Evolutionary conservation across 1,139 yeast species (phyloP).

Genomic region (Suhomyces terraborum): DNA sequence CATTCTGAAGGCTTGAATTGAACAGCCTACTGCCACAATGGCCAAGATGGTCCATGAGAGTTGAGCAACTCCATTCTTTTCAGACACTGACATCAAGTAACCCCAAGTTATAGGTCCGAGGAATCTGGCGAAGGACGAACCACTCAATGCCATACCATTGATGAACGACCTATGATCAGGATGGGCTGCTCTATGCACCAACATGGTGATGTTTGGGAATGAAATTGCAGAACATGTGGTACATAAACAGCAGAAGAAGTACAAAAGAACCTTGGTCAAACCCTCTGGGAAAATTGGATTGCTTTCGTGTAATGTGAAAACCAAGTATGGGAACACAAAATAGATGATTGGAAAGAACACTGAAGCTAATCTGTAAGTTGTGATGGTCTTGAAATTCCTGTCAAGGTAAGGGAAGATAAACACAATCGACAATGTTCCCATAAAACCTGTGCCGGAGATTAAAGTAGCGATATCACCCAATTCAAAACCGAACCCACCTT

Average conservation of each 20-base stretch:
- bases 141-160: slow-evolving; percentile 51
- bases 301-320: slow-evolving; percentile 24
- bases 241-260: slow-evolving; percentile 23
- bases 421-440: slow-evolving; percentile 28
- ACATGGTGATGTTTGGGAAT: slow-evolving; percentile 45
- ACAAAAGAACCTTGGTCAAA: slow-evolving; percentile 15
- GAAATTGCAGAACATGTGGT: slow-evolving; percentile 26
- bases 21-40: slow-evolving; percentile 34
- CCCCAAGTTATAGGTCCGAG: slow-evolving; percentile 65
- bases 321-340: slow-evolving; percentile 24
- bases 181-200: slow-evolving; percentile 52
- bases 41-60: slow-evolving; percentile 54
- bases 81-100: slow-evolving; percentile 43
- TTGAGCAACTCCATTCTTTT: slow-evolving; percentile 42
- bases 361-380: slow-evolving; percentile 25
- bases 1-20: slow-evolving; percentile 35
- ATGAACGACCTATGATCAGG: slow-evolving; percentile 52
- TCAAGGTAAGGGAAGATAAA: slow-evolving; percentile 29
- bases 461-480: slow-evolving; percentile 26
- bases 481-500: slow-evolving; percentile 27
- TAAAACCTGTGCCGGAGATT: slow-evolving; percentile 29
- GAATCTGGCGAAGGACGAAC: slow-evolving; percentile 57
- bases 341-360: slow-evolving; percentile 27
- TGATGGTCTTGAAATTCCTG: slow-evolving; percentile 24
- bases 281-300: slow-evolving; percentile 20